These are phyloP conservation scores for Phytopythium mirpurense DNA, from an alignment of 352 stramenopile genomes.

Conservation along the genomic window DNA sequence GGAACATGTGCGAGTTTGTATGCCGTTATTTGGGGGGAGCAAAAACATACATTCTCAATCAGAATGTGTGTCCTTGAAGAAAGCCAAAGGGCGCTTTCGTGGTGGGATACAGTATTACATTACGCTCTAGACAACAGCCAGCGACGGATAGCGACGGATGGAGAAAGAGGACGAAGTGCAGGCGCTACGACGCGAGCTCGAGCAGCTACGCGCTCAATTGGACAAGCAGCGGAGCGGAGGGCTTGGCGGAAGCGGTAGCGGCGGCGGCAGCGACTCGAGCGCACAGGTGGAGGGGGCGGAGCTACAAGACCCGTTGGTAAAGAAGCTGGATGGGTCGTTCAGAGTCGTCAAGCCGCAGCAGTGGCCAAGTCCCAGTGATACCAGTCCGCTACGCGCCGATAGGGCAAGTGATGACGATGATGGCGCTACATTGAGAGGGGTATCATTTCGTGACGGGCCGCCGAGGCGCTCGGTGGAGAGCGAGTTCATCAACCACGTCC, in stretches of 20 bases:
- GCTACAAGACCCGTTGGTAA: not conserved
- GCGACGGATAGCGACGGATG: no score
- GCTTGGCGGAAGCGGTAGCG: not conserved
- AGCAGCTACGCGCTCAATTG: slow-evolving; percentile 37
- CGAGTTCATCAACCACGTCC: slow-evolving; percentile 28
- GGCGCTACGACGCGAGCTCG: slow-evolving; percentile 47
- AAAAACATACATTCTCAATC: no score
- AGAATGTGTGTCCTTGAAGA: no score
- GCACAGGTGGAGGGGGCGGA: not conserved
- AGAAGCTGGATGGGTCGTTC: not conserved
- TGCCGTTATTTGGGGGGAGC: no score
- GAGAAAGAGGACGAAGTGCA: slow-evolving; percentile 35
- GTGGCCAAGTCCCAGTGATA: not conserved
- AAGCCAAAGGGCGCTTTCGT: no score
- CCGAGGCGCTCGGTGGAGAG: not conserved
- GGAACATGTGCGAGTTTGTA: no score
- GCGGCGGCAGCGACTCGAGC: no score
- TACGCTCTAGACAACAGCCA: no score
- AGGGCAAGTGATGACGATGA: not conserved
- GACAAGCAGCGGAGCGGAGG: slow-evolving; percentile 39
- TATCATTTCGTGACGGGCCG: not conserved
- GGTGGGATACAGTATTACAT: no score
- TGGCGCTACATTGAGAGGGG: not conserved
- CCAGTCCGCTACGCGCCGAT: not conserved
- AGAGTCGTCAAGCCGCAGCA: not conserved